Conservation (phyloP, 192 early-diverging fungal species). For the Backusella luteola region DNA sequence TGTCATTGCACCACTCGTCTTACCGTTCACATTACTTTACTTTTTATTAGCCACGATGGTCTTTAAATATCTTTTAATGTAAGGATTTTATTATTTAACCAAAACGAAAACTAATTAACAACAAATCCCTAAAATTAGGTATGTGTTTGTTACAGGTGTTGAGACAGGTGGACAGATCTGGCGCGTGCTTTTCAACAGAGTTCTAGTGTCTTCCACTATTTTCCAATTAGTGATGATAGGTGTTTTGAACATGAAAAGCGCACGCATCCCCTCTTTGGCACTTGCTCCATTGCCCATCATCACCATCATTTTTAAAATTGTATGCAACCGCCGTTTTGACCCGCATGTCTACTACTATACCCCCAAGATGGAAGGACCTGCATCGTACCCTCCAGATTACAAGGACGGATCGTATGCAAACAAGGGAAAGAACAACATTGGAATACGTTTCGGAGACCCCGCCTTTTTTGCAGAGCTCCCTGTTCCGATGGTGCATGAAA, state of each 20-base stretch:
- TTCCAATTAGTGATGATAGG: constrained; percentile 70
- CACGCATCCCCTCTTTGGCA: constrained; percentile 40
- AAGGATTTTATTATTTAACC: constrained; percentile 5
- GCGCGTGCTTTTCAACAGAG: constrained; percentile 68
- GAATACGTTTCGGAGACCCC: constrained; percentile 68
- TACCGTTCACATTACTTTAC: constrained; percentile 62
- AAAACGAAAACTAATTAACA: not conserved
- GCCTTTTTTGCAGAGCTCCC: constrained; percentile 58
- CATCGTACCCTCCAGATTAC: constrained; percentile 1
- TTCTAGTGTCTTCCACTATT: constrained; percentile 58
- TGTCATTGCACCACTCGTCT: constrained; percentile 65
- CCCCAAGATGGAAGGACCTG: constrained; percentile 39
- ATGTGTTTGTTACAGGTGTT: constrained; percentile 69
- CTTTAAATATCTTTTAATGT: constrained; percentile 74
- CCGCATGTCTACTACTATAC: constrained; percentile 54
- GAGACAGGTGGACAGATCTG: constrained; percentile 75
- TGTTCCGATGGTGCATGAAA: constrained; percentile 68
- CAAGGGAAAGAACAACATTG: constrained; percentile 2
- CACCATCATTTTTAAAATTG: constrained; percentile 53
- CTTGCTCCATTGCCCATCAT: constrained; percentile 62
- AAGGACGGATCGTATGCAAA: constrained; percentile 20
- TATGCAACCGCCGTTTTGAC: constrained; percentile 44
- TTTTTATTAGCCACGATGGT: constrained; percentile 65
- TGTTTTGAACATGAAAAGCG: constrained; percentile 51
- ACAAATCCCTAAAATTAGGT: constrained; percentile 26